Conservation (phyloP, 2,329 filamentous ascomycete species). For the Pleoardoris graminearum region DNA sequence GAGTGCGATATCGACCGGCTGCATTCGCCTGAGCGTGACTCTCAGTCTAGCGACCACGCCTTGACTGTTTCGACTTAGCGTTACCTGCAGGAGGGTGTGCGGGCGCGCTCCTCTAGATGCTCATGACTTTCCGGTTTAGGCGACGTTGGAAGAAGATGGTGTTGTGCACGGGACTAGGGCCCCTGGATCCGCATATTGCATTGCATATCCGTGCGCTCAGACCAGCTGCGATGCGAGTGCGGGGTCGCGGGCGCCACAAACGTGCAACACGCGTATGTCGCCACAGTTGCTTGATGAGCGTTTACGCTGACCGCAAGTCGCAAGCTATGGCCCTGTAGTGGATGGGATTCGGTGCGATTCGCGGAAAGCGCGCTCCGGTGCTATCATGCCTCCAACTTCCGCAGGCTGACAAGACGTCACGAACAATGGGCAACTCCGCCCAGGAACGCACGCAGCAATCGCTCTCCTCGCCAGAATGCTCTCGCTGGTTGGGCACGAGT, state of each 20-base stretch:
- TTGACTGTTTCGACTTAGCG: conserved; percentile 1
- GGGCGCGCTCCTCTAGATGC: background rate
- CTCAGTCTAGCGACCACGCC: background rate
- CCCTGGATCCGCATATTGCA: conserved; percentile 8
- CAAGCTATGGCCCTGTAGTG: background rate
- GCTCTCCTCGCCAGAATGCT: too few species aligned
- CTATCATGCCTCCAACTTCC: too few species aligned
- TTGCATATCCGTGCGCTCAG: conserved; percentile 8
- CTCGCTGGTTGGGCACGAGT: background rate
- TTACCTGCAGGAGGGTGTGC: conserved; percentile 1
- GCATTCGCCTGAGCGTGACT: background rate
- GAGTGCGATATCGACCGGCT: background rate
- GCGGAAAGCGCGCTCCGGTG: conserved; percentile 9
- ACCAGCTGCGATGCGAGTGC: conserved; percentile 9
- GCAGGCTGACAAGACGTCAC: background rate
- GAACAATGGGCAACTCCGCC: background rate
- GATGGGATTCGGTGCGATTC: background rate
- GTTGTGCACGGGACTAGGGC: conserved; percentile 8
- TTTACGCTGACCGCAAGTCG: too few species aligned
- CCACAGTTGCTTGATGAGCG: background rate
- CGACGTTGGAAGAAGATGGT: conserved; percentile 11
- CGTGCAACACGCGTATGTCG: conserved; percentile 5
- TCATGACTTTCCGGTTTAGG: conserved; percentile 7
- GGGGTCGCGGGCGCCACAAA: conserved; percentile 8
- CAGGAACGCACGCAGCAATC: background rate